A percentile compares a stretch with the other conserved stretches of the same genome.
Conservation (phyloP, 441 rosid species). For the Pelargonium australe region DNA sequence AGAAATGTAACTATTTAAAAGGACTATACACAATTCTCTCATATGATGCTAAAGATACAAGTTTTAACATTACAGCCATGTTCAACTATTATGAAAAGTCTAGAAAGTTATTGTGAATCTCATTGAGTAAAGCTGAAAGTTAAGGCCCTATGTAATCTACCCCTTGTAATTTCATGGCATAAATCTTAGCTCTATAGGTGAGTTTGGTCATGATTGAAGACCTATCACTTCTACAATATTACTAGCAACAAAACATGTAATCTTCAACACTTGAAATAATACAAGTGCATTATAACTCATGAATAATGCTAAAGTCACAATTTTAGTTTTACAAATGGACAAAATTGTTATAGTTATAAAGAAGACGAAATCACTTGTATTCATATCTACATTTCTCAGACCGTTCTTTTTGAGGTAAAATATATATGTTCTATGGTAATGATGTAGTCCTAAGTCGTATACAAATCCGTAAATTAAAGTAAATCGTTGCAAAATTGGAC, state of each 20-base stretch:
- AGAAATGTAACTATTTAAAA: background rate
- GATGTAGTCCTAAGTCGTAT: background rate
- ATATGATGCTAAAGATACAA: background rate
- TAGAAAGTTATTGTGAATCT: background rate
- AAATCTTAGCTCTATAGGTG: background rate
- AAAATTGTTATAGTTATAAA: background rate
- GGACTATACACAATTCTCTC: background rate
- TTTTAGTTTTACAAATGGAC: constrained; percentile 3
- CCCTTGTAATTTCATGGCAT: background rate
- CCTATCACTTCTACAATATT: too few species aligned
- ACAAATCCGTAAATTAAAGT: background rate
- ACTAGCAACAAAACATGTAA: background rate
- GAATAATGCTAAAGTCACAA: background rate
- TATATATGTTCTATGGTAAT: background rate
- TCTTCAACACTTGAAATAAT: background rate
- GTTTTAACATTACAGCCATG: background rate
- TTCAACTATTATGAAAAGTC: background rate
- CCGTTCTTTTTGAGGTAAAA: background rate
- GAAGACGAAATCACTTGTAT: background rate
- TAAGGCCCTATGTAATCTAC: background rate
- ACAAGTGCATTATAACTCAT: background rate
- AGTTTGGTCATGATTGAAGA: too few species aligned
- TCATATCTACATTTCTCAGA: background rate
- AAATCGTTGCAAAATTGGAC: background rate
- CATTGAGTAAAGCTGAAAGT: background rate